A percentile compares a stretch with the other conserved stretches of the same genome.
These are phyloP conservation scores for Neurospora sp. DNA, from an alignment of 495 filamentous ascomycete species.

Conservation along the genomic window DNA sequence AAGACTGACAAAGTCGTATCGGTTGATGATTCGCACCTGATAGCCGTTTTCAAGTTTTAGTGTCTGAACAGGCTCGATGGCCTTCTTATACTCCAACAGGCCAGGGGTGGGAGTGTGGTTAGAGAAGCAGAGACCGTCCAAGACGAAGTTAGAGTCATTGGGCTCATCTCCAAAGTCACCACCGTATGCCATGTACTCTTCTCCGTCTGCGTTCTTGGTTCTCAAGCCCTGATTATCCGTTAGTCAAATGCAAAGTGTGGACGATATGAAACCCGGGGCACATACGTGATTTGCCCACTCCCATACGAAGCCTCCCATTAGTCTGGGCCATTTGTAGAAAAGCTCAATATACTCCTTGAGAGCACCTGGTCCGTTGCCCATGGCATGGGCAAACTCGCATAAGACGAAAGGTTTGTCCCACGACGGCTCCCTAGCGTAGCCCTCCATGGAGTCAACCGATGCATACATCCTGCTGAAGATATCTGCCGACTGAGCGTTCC, in stretches of 20 bases:
- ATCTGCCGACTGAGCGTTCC: constrained; percentile 48
- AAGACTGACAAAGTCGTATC: constrained; percentile 43
- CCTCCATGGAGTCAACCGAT: constrained; percentile 36
- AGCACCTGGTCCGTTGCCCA: constrained; percentile 65
- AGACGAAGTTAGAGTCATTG: constrained; percentile 58
- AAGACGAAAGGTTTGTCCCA: constrained; percentile 51
- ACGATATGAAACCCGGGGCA: not conserved
- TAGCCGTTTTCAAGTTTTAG: constrained; percentile 17
- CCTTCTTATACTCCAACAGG: constrained; percentile 53
- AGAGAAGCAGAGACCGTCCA: constrained; percentile 55
- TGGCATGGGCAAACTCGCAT: constrained; percentile 63
- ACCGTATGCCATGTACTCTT: constrained; percentile 56
- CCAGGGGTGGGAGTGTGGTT: constrained; percentile 52
- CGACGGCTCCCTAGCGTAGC: constrained; percentile 26
- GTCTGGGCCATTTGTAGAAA: constrained; percentile 50
- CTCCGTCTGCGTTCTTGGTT: constrained; percentile 42
- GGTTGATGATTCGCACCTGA: constrained; percentile 37
- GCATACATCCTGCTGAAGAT: constrained; percentile 62
- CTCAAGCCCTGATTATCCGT: constrained; percentile 35
- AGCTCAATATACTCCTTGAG: constrained; percentile 59
- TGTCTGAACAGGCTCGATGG: constrained; percentile 50
- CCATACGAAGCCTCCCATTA: constrained; percentile 68
- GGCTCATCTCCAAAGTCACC: constrained; percentile 64
- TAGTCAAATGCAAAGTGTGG: constrained; percentile 2
- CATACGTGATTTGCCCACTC: constrained; percentile 63